A percentile compares a stretch with the other conserved stretches of the same genome.
phyloP scores from a whole-genome alignment of 306 rosid species.

The Lotus japonicus region DNA sequence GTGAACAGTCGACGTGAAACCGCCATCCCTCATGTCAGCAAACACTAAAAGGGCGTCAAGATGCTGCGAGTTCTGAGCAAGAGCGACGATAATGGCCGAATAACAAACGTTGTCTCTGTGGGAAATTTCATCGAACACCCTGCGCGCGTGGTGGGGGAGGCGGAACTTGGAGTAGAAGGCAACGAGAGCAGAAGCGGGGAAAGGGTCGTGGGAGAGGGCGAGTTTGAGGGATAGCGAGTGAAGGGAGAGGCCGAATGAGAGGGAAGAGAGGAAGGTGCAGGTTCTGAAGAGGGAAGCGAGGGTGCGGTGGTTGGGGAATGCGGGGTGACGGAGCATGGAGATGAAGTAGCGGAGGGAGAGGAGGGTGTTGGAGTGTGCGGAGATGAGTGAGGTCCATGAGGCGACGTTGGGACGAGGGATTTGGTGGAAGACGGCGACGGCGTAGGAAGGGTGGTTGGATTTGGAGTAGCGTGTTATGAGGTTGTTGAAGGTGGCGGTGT shows the following conservation, averaged over 20 bases:
- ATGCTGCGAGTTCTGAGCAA: conserved; percentile 60
- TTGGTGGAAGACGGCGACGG: conserved; percentile 47
- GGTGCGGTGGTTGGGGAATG: conserved; percentile 71
- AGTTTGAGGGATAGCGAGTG: conserved; percentile 68
- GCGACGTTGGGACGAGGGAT: conserved; percentile 63
- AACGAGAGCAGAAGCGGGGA: conserved; percentile 57
- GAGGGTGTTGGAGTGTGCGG: conserved; percentile 49
- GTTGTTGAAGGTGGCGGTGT: conserved; percentile 37
- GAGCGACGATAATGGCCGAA: conserved; percentile 59
- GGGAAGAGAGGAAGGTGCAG: conserved; percentile 45
- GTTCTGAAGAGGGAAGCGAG: conserved; percentile 63
- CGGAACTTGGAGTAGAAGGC: conserved; percentile 52
- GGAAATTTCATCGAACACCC: conserved; percentile 62
- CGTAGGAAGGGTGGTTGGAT: conserved; percentile 32
- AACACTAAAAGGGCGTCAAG: conserved; percentile 40
- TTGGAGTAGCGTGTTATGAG: conserved; percentile 63
- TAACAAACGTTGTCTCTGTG: conserved; percentile 58
- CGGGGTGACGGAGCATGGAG: conserved; percentile 74
- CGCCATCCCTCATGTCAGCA: conserved; percentile 41
- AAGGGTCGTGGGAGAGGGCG: conserved; percentile 39
- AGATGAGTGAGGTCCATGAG: conserved; percentile 72
- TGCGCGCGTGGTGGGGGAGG: conserved; percentile 39
- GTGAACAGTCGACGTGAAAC: conserved; percentile 43
- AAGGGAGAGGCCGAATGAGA: conserved; percentile 56
- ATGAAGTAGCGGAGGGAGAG: conserved; percentile 56